Percentiles rank a stretch among this genome's conserved stretches.
These are phyloP conservation scores for Colletotrichum incanum DNA, from an alignment of 2,329 filamentous ascomycete species.

Conservation along the genomic window DNA sequence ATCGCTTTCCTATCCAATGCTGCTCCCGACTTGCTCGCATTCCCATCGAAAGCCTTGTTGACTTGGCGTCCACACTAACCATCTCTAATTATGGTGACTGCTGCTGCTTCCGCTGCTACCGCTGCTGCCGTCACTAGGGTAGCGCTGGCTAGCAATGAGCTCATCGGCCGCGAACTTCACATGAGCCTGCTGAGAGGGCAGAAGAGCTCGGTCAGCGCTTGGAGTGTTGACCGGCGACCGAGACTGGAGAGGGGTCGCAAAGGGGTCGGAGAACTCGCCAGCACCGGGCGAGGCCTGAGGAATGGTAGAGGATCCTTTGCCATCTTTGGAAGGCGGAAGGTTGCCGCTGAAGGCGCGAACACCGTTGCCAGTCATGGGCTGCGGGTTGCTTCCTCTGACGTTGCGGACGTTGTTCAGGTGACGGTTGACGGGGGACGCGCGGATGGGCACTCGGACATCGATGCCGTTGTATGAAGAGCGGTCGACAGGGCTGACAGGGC, in stretches of 20 bases:
- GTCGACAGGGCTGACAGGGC: slow-evolving; percentile 19
- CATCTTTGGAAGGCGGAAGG: neutral
- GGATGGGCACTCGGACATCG: slow-evolving; percentile 28
- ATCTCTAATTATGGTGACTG: neutral
- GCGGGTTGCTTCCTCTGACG: slow-evolving; percentile 8
- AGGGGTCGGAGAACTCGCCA: slow-evolving; percentile 21
- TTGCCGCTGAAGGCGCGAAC: slow-evolving; percentile 24
- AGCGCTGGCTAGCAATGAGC: slow-evolving; percentile 13
- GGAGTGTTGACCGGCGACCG: slow-evolving; percentile 20
- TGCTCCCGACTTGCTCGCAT: neutral
- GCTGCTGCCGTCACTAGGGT: slow-evolving; percentile 16
- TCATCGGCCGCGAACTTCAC: slow-evolving; percentile 30
- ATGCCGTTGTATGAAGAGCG: slow-evolving; percentile 20
- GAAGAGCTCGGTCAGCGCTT: slow-evolving; percentile 8
- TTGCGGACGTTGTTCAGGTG: slow-evolving; percentile 36
- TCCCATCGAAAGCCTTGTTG: neutral
- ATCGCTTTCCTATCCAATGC: slow-evolving; percentile 30
- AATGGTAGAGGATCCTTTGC: slow-evolving; percentile 24
- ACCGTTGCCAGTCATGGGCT: slow-evolving; percentile 17
- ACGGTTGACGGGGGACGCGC: slow-evolving; percentile 32
- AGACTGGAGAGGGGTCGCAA: slow-evolving; percentile 22
- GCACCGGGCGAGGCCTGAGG: slow-evolving; percentile 22
- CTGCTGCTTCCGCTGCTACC: slow-evolving; percentile 19
- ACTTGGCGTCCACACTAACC: neutral
- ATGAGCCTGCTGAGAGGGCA: slow-evolving; percentile 25